Evolutionary conservation across 225 moss, liverwort and hornwort genomes (phyloP), one percentile per base, ranked within the genome.

Genomic region (Anthoceros angustus): DNA sequence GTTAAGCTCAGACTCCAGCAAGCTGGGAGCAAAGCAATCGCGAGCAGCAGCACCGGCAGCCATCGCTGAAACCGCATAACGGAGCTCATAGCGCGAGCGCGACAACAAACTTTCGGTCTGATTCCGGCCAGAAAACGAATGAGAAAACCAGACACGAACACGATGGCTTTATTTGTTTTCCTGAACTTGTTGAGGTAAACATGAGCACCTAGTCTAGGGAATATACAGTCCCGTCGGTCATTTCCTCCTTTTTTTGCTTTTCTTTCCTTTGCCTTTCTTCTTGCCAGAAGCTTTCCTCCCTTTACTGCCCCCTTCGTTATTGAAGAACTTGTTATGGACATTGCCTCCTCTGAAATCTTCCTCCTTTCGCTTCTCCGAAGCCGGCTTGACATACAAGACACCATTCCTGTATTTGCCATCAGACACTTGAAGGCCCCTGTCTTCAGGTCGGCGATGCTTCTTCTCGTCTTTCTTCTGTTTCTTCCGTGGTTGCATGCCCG

Each of bases 391-490:
- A 69, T 83, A 88, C 73, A 95, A 70, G 68, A 88, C 85, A 62
- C 95, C 91, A 39, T 88, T 84, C 78, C 84, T 95, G 63, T 91
- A 98, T 42, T 77, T 87, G 15, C 95, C 95, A 64, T 83, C 88
- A 0, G 95, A 88, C n/a, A 77, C 77, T 42, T 72, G 75, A 42
- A 98, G 73, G 61, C 86, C 88, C 75, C 77, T 77, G 45, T 88
- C 85, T 69, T 84, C 80, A 0, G 73, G 74, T 40, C 70, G 75
- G 66, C 61, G 72, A 66, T 69, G 61, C 41, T 73, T 67, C 66
- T 64, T 8, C 21, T 32, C 11, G 38, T 74, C 0, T 62, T 42
- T 69, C 71, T 80, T 62, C 64, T 79, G 79, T 75, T 79, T 64
- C 76, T 32, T 32, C 32, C 32, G 32, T 4, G 83, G 95, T 68